A percentile compares a stretch with the other conserved stretches of the same genome.
These are phyloP conservation scores for Hippophae tibetana DNA, from an alignment of 306 rosid species.

Conservation along the genomic window DNA sequence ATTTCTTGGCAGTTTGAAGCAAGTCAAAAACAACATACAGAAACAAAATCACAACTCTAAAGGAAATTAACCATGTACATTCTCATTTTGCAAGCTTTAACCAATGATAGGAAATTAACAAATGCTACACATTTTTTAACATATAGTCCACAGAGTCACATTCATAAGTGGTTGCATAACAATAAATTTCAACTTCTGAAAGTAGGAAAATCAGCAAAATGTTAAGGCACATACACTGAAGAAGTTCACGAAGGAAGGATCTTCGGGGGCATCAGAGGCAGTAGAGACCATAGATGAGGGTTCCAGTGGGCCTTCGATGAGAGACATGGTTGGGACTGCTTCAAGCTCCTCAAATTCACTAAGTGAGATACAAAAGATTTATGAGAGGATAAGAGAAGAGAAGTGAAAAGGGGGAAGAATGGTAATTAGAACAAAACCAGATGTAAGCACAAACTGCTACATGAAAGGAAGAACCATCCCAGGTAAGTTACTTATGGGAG, in stretches of 20 bases:
- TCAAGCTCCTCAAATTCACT: conserved; percentile 79
- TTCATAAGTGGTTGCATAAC: not conserved
- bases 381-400: too few relatives aligned
- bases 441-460: not conserved
- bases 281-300: conserved; percentile 40
- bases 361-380: not conserved
- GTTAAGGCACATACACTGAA: conserved; percentile 39
- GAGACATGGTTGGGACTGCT: conserved; percentile 43
- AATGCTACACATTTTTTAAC: not conserved
- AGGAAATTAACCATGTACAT: not conserved
- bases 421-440: not conserved
- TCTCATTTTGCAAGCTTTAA: not conserved
- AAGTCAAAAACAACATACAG: not conserved
- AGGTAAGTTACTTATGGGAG: not conserved
- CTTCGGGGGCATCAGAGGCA: conserved; percentile 43
- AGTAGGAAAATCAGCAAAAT: conserved; percentile 3
- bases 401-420: not conserved
- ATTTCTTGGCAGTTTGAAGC: not conserved
- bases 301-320: conserved; percentile 53
- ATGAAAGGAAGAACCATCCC: not conserved
- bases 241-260: conserved; percentile 49
- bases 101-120: not conserved
- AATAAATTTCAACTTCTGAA: not conserved
- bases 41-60: not conserved
- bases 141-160: conserved; percentile 2